Percentiles rank a stretch among this genome's conserved stretches.
phyloP scores from a whole-genome alignment of 441 rosid species.

The Gossypium davidsonii region DNA sequence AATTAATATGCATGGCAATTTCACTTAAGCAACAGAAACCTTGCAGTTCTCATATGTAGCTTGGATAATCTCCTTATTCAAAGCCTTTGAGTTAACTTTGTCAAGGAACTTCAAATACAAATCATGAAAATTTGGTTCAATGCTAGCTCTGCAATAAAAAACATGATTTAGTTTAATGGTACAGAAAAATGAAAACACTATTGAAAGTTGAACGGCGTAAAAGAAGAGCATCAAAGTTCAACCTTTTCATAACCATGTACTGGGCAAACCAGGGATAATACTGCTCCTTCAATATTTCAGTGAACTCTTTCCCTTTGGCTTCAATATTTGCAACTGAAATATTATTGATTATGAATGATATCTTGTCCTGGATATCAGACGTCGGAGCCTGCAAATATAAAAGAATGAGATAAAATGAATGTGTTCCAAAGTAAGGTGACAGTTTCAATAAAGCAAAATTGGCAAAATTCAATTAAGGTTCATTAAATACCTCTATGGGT shows the following conservation, averaged over 20 bases:
- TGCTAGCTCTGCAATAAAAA: conserved; percentile 75
- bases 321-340: conserved; percentile 81
- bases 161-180: not conserved
- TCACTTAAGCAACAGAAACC: conserved; percentile 36
- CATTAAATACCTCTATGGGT: conserved; percentile 66
- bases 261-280: conserved; percentile 95
- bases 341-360: conserved; percentile 85
- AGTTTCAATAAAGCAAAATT: not conserved
- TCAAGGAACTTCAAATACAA: conserved; percentile 93
- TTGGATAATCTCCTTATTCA: conserved; percentile 84
- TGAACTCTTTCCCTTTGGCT: conserved; percentile 75
- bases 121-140: conserved; percentile 97
- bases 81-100: conserved; percentile 78
- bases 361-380: conserved; percentile 81
- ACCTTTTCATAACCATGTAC: conserved; percentile 99
- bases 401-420: conserved; percentile 2
- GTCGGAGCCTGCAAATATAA: conserved; percentile 66
- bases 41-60: conserved; percentile 98
- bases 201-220: not conserved
- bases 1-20: not conserved
- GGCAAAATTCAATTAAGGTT: not conserved
- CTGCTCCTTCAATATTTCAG: conserved; percentile 76
- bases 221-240: not conserved
- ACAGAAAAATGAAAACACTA: not conserved
- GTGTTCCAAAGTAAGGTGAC: not conserved